A percentile compares a stretch with the other conserved stretches of the same genome.
These are phyloP conservation scores for Penicillium sp. DNA, from an alignment of 2,329 filamentous ascomycete genomes.

Conservation along the genomic window DNA sequence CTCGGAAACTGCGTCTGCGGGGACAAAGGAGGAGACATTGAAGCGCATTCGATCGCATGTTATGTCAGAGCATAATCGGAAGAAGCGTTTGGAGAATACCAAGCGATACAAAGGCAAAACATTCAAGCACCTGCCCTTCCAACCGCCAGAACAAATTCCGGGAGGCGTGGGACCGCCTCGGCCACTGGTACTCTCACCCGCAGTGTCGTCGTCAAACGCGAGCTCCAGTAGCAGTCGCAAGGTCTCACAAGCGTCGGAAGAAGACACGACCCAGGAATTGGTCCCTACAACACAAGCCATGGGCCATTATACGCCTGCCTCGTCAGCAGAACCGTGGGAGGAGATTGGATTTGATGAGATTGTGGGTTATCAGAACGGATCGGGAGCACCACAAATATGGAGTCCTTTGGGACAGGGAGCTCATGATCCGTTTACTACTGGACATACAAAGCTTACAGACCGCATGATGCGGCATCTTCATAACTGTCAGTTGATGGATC, in stretches of 20 bases:
- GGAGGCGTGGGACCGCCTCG: conserved; percentile 8
- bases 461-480: conserved; percentile 40
- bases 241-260: conserved; percentile 10
- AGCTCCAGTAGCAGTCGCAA: conserved; percentile 8
- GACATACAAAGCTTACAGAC: conserved; percentile 37
- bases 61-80: conserved; percentile 45
- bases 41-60: conserved; percentile 46
- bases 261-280: conserved; percentile 13
- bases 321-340: conserved; percentile 12
- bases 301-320: conserved; percentile 7
- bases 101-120: conserved; percentile 41
- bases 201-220: conserved; percentile 1
- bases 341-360: conserved; percentile 13
- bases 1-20: conserved; percentile 36
- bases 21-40: conserved; percentile 40
- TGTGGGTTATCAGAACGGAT: conserved; percentile 9
- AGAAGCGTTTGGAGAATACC: conserved; percentile 41
- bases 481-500: conserved; percentile 29
- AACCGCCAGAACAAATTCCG: conserved; percentile 28
- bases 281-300: conserved; percentile 6
- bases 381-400: conserved; percentile 21
- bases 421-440: conserved; percentile 37
- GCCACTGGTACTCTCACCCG: not conserved
- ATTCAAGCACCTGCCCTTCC: conserved; percentile 40
- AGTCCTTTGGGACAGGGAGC: conserved; percentile 33